phyloP scores from a whole-genome alignment of 257 asterid genomes.

The Fraxinus americana region DNA sequence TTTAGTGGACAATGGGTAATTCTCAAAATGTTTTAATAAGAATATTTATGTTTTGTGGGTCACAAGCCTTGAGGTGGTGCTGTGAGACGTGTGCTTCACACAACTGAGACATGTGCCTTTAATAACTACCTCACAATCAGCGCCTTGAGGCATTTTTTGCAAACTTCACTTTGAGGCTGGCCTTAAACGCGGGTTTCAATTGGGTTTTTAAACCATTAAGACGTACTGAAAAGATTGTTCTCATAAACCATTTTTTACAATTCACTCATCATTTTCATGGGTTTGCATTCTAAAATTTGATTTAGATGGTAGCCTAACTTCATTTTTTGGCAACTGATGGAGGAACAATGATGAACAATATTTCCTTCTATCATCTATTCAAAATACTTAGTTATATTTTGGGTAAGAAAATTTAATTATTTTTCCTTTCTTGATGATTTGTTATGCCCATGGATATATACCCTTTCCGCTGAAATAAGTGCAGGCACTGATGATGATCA shows the following conservation, averaged over 20 bases:
- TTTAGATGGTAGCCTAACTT: background rate
- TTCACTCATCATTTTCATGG: background rate
- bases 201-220: too few relatives aligned
- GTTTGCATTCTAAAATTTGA: background rate
- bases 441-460: background rate
- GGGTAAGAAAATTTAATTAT: background rate
- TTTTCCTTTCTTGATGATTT: background rate
- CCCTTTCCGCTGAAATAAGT: conserved; percentile 24
- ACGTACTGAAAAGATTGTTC: background rate
- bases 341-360: background rate
- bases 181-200: too few relatives aligned
- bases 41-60: background rate
- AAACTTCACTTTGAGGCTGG: background rate
- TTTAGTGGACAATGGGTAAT: background rate
- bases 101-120: background rate
- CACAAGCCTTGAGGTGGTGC: background rate
- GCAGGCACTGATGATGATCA: conserved; percentile 61
- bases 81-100: background rate
- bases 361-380: background rate
- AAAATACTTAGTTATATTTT: background rate
- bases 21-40: background rate
- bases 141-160: background rate
- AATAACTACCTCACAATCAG: background rate
- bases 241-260: background rate
- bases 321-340: background rate